These are phyloP conservation scores for Botrytis hyacinthi DNA, from an alignment of 2,329 filamentous ascomycete genomes.

Conservation along the genomic window DNA sequence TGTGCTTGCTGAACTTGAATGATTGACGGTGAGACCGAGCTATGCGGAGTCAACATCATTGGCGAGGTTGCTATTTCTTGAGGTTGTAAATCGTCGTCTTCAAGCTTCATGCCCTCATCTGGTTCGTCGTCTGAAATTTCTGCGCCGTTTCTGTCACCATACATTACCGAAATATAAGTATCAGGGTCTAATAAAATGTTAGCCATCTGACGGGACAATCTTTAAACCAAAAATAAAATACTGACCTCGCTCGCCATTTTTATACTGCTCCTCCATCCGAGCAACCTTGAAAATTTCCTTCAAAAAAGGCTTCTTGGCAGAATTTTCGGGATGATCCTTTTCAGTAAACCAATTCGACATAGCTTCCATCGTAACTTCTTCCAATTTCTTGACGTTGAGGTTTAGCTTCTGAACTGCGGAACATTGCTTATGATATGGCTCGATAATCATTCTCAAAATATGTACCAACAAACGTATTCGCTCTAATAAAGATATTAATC, in stretches of 20 bases:
- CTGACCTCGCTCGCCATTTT: slow-evolving; percentile 57
- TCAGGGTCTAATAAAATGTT: slow-evolving; percentile 23
- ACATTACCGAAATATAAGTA: slow-evolving; percentile 28
- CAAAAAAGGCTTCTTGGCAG: slow-evolving; percentile 53
- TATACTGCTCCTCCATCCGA: slow-evolving; percentile 54
- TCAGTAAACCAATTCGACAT: slow-evolving; percentile 59
- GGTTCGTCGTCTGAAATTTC: slow-evolving; percentile 30
- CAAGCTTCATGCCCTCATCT: slow-evolving; percentile 26
- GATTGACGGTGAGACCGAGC: neutral
- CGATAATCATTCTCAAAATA: slow-evolving; percentile 55
- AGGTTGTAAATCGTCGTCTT: slow-evolving; percentile 31
- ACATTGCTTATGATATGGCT: slow-evolving; percentile 40
- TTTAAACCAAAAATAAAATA: neutral
- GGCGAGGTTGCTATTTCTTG: slow-evolving; percentile 31
- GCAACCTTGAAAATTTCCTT: slow-evolving; percentile 63
- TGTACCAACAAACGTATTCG: slow-evolving; percentile 58
- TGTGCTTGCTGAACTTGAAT: slow-evolving; percentile 21
- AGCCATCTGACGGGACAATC: neutral
- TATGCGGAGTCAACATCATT: slow-evolving; percentile 20
- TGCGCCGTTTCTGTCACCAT: slow-evolving; percentile 24
- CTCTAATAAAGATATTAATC: slow-evolving; percentile 43
- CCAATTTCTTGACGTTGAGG: slow-evolving; percentile 50
- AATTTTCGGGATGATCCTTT: slow-evolving; percentile 52
- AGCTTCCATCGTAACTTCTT: slow-evolving; percentile 57
- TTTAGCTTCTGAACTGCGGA: slow-evolving; percentile 52